A percentile compares a stretch with the other conserved stretches of the same genome.
Evolutionary conservation across 2,329 filamentous ascomycete species (phyloP).

Genomic region (Hirsutella thompsonii): DNA sequence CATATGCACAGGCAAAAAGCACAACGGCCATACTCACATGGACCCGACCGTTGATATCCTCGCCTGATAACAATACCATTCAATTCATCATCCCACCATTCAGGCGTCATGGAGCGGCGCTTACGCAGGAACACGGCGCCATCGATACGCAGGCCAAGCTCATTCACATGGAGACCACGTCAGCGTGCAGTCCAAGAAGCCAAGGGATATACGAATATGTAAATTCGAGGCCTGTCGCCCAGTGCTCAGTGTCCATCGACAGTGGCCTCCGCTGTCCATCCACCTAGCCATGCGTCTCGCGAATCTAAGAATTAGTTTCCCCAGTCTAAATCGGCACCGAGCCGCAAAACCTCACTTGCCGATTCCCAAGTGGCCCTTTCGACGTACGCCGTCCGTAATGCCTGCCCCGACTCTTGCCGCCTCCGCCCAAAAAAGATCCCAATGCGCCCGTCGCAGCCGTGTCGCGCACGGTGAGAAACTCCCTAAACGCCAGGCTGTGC

Average conservation of each 20-base stretch:
- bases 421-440: neutral
- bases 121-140: slow-evolving; percentile 1
- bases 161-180: neutral
- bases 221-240: too few species aligned
- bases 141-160: too few species aligned
- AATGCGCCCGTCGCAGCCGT: neutral
- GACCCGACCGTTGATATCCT: too few species aligned
- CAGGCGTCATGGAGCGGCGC: too few species aligned
- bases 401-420: neutral
- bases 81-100: neutral
- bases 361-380: neutral
- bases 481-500: slow-evolving; percentile 4
- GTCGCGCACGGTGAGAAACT: neutral
- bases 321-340: neutral
- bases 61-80: too few species aligned
- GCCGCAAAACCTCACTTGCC: neutral
- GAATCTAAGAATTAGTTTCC: neutral
- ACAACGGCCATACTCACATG: too few species aligned
- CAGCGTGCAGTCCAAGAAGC: neutral
- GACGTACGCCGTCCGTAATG: neutral
- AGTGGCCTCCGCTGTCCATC: neutral
- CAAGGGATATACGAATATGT: too few species aligned
- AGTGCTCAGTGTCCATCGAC: neutral
- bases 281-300: neutral
- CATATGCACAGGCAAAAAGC: too few species aligned